phyloP scores from a whole-genome alignment of 352 stramenopile species.

The Pythium monospermum region DNA sequence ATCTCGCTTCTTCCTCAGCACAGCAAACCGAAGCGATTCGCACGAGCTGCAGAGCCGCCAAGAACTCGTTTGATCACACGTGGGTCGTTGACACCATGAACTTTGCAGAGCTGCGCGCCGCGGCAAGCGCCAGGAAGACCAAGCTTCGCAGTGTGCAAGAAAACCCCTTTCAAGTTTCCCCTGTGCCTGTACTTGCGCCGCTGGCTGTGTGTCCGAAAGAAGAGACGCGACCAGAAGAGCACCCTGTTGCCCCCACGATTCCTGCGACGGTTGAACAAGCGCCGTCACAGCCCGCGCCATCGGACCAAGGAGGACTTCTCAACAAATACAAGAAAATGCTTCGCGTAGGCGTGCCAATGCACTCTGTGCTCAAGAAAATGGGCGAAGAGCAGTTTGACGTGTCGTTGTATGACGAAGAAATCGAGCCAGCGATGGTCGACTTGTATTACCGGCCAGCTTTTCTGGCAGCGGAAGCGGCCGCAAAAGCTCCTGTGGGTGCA shows the following conservation, averaged over 20 bases:
- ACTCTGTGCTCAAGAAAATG: slow-evolving; percentile 10
- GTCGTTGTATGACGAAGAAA: neutral
- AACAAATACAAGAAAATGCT: slow-evolving; percentile 15
- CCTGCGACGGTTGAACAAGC: neutral
- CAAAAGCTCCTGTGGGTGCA: neutral
- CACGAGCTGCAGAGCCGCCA: neutral
- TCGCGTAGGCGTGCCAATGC: neutral
- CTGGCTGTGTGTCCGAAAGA: neutral
- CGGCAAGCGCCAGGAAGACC: neutral
- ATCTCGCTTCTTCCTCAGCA: too few species aligned
- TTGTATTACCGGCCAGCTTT: slow-evolving; percentile 5
- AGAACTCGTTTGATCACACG: neutral
- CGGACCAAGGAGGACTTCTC: neutral
- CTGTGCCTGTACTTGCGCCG: neutral
- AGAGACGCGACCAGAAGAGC: neutral
- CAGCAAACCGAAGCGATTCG: neutral
- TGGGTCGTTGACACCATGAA: too few species aligned
- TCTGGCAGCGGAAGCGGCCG: neutral
- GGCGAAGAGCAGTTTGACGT: slow-evolving; percentile 7
- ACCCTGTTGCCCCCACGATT: neutral
- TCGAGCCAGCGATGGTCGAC: neutral
- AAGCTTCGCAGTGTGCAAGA: neutral
- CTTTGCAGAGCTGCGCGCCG: slow-evolving; percentile 1
- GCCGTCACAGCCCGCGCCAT: neutral
- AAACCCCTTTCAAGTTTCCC: neutral